Percentiles rank a stretch among this genome's conserved stretches.
Evolutionary conservation across 2,329 filamentous ascomycete species (phyloP).

Genomic region (Capronia americana): DNA sequence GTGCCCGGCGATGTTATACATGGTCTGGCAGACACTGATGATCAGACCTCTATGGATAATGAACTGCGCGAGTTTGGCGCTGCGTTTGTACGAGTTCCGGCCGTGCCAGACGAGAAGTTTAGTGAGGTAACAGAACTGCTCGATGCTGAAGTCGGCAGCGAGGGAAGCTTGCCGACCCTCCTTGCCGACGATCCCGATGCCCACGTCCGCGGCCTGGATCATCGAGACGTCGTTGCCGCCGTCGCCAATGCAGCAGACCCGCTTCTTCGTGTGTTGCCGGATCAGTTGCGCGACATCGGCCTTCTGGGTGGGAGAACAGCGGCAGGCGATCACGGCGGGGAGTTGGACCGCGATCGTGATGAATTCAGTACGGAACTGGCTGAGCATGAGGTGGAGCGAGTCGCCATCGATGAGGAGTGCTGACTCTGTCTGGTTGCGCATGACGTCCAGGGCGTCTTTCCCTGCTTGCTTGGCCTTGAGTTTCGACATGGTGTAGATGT

Average conservation of each 20-base stretch:
- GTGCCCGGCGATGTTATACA: constrained; percentile 90
- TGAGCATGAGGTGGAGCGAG: constrained; percentile 81
- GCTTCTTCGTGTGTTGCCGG: constrained; percentile 88
- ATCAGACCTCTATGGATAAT: constrained; percentile 97
- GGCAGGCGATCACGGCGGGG: constrained; percentile 92
- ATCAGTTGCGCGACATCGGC: constrained; percentile 92
- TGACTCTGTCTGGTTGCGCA: constrained; percentile 82
- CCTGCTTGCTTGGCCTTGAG: constrained; percentile 82
- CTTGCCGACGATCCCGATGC: constrained; percentile 97
- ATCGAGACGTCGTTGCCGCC: constrained; percentile 98
- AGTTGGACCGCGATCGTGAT: constrained; percentile 85
- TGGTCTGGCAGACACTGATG: constrained; percentile 93
- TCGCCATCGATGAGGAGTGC: constrained; percentile 95
- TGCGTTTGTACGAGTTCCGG: constrained; percentile 94
- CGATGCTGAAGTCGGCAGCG: constrained; percentile 95
- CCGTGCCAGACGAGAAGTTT: constrained; percentile 99
- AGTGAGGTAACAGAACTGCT: constrained; percentile 91
- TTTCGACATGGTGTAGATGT: constrained; percentile 91
- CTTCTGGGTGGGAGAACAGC: constrained; percentile 96
- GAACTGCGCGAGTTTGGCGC: constrained; percentile 94
- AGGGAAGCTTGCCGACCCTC: constrained; percentile 94
- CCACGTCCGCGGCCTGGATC: constrained; percentile 98
- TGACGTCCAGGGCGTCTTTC: constrained; percentile 85
- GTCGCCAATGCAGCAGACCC: constrained; percentile 96
- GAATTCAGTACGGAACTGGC: constrained; percentile 81